phyloP scores from a whole-genome alignment of 441 rosid species.

The Isatis lusitanica region DNA sequence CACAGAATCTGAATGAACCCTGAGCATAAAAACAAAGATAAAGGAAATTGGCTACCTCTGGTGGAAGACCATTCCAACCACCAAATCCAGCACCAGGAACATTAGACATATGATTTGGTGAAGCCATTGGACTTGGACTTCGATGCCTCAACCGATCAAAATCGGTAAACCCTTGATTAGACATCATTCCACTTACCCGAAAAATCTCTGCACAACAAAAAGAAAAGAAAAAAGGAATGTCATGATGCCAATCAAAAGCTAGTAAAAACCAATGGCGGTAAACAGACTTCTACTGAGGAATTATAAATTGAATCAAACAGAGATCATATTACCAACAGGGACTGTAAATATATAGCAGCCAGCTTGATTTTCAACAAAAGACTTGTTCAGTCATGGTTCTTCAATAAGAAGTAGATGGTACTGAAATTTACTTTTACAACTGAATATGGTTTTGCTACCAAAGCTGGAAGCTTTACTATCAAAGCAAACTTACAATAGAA shows the following conservation, averaged over 20 bases:
- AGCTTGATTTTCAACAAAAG: background rate
- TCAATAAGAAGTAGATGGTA: background rate
- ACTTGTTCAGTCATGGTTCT: background rate
- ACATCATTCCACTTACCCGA: slow-evolving; percentile 81
- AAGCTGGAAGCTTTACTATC: background rate
- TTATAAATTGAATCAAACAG: background rate
- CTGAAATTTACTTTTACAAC: background rate
- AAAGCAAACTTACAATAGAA: background rate
- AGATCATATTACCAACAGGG: background rate
- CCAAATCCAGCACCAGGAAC: slow-evolving; percentile 62
- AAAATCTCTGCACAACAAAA: slow-evolving; percentile 59
- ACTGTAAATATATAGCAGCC: background rate
- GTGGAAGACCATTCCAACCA: slow-evolving; percentile 76
- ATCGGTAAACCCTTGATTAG: slow-evolving; percentile 84
- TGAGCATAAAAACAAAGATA: background rate
- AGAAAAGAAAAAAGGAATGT: background rate
- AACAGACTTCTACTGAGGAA: background rate
- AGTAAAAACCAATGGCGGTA: slow-evolving; percentile 4
- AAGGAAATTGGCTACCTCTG: slow-evolving; percentile 52
- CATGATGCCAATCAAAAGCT: background rate
- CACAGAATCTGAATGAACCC: background rate
- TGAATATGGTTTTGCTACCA: background rate
- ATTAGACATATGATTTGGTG: slow-evolving; percentile 77
- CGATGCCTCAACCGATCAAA: slow-evolving; percentile 82
- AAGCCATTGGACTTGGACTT: slow-evolving; percentile 98